Conservation (phyloP, 2,329 filamentous ascomycete species). For the Botrytis tulipae region DNA sequence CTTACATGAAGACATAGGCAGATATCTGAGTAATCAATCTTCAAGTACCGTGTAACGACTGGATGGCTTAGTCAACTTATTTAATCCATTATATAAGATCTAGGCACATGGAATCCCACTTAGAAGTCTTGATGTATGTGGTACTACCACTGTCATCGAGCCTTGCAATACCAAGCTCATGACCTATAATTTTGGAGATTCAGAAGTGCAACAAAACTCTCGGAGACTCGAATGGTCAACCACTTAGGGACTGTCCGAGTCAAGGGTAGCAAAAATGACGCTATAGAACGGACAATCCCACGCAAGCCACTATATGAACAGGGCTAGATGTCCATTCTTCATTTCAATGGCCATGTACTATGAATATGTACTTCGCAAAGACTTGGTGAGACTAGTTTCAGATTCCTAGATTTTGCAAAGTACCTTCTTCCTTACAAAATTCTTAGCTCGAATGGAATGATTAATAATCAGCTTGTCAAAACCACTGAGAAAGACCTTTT, state of each 20-base stretch:
- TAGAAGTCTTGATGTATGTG: not conserved
- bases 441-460: not conserved
- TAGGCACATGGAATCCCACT: not conserved
- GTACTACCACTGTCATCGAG: not conserved
- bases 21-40: not conserved
- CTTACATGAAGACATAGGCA: not conserved
- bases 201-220: not conserved
- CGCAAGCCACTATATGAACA: not conserved
- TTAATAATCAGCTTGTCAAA: not conserved
- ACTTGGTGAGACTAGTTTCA: not conserved
- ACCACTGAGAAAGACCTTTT: not conserved
- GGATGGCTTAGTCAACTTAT: not conserved
- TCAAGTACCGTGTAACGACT: not conserved
- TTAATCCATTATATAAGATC: not conserved
- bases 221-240: not conserved
- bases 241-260: not conserved
- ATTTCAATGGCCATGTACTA: not conserved
- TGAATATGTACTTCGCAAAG: not conserved
- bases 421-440: not conserved
- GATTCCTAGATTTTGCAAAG: not conserved
- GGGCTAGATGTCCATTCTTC: not conserved
- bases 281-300: not conserved
- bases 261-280: not conserved
- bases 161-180: not conserved
- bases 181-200: not conserved